phyloP scores from a whole-genome alignment of 345 rosid genomes.

The Citrus unshiu region DNA sequence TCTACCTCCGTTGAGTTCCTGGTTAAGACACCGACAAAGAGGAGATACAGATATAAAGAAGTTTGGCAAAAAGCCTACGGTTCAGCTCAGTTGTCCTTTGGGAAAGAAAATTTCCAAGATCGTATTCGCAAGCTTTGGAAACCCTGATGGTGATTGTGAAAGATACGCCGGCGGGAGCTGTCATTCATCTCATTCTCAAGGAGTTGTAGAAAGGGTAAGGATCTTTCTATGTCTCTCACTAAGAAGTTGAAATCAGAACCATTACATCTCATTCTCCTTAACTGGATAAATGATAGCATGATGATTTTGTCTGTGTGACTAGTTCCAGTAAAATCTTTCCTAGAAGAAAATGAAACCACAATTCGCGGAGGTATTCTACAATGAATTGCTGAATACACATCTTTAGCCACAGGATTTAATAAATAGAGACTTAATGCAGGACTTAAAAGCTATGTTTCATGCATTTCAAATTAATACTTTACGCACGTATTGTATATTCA shows the following conservation, averaged over 20 bases:
- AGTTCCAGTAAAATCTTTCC: background rate
- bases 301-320: background rate
- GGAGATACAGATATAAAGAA: background rate
- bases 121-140: conserved; percentile 31
- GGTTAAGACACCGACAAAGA: background rate
- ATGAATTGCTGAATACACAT: background rate
- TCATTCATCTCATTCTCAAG: conserved; percentile 8
- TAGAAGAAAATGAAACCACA: background rate
- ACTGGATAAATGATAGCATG: background rate
- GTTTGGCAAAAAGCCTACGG: conserved; percentile 14
- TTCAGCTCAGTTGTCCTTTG: conserved; percentile 19
- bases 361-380: background rate
- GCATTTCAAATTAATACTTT: background rate
- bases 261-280: background rate
- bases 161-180: conserved; percentile 20
- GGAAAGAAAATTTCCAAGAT: conserved; percentile 25
- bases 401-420: background rate
- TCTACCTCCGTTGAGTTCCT: conserved; percentile 18
- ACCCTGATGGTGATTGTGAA: conserved; percentile 21
- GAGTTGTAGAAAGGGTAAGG: conserved; percentile 13
- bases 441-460: background rate
- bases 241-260: background rate
- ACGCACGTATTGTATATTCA: background rate
- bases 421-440: background rate
- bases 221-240: background rate